Conservation (phyloP, 148 eudicot genomes). For the Drosera capensis region DNA sequence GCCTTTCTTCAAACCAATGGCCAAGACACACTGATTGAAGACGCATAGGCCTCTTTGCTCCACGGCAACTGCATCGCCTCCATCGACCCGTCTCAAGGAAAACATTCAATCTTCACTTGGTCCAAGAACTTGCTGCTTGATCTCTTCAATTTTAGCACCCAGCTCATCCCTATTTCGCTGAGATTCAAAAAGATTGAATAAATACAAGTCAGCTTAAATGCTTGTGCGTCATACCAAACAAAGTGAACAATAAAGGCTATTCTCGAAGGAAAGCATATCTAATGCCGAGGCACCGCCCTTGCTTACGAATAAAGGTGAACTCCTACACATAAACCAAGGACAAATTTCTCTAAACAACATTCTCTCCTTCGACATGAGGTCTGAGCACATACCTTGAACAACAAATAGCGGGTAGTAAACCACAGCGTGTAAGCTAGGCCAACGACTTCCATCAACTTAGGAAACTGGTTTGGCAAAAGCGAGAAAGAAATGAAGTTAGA, state of each 20-base stretch:
- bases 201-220: neutral
- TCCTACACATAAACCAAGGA: too few relatives aligned
- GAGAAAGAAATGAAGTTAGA: neutral
- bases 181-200: constrained; percentile 6
- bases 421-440: constrained; percentile 72
- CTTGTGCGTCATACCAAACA: too few relatives aligned
- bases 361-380: constrained; percentile 44
- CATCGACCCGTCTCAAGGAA: neutral
- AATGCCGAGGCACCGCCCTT: too few relatives aligned
- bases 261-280: too few relatives aligned
- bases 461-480: constrained; percentile 33
- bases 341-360: too few relatives aligned
- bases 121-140: constrained; percentile 55
- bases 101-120: constrained; percentile 10
- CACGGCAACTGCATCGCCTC: neutral
- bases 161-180: constrained; percentile 73
- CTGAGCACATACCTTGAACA: constrained; percentile 49
- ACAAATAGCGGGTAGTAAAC: constrained; percentile 66
- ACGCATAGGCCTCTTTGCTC: neutral
- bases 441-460: constrained; percentile 64
- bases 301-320: too few relatives aligned
- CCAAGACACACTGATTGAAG: too few relatives aligned
- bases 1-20: too few relatives aligned
- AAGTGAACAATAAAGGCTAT: too few relatives aligned
- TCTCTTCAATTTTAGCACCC: constrained; percentile 36